A percentile compares a stretch with the other conserved stretches of the same genome.
phyloP scores from a whole-genome alignment of 2,329 filamentous ascomycete species.

The Fusarium sambucinum region DNA sequence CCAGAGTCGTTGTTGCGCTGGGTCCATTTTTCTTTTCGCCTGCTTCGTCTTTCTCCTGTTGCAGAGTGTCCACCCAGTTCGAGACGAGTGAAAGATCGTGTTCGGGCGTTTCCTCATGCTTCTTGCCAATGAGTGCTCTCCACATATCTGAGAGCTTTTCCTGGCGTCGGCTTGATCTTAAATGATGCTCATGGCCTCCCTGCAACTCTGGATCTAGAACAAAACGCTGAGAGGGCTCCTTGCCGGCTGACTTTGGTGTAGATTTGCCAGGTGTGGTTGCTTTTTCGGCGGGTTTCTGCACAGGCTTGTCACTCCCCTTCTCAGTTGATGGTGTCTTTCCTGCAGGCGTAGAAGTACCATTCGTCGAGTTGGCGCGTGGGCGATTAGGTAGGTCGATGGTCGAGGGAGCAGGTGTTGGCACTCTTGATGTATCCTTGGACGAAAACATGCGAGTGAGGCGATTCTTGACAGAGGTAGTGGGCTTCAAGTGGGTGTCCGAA shows the following conservation, averaged over 20 bases:
- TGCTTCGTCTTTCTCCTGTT: constrained; percentile 87
- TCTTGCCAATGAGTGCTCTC: constrained; percentile 86
- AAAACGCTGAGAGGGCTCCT: constrained; percentile 64
- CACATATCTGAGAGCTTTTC: constrained; percentile 96
- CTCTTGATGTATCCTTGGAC: constrained; percentile 63
- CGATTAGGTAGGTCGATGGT: constrained; percentile 52
- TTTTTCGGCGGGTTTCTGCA: constrained; percentile 47
- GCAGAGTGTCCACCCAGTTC: constrained; percentile 94
- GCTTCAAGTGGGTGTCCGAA: constrained; percentile 41
- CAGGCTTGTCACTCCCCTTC: constrained; percentile 47
- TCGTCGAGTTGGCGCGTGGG: constrained; percentile 54
- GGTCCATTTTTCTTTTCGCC: constrained; percentile 82
- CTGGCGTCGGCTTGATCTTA: constrained; percentile 90
- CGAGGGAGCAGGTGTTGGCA: constrained; percentile 51
- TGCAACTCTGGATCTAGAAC: constrained; percentile 63
- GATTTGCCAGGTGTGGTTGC: constrained; percentile 46
- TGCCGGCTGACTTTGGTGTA: constrained; percentile 48
- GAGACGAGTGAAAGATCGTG: constrained; percentile 93
- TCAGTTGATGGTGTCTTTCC: constrained; percentile 61
- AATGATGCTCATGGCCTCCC: constrained; percentile 85
- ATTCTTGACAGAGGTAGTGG: constrained; percentile 69
- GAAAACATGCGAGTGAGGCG: constrained; percentile 75
- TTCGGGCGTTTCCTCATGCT: constrained; percentile 79
- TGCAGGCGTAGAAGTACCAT: constrained; percentile 53
- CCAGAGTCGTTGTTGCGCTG: constrained; percentile 78